These are phyloP conservation scores for Chrysosporium queenslandicum DNA, from an alignment of 2,329 filamentous ascomycete genomes.

Conservation along the genomic window DNA sequence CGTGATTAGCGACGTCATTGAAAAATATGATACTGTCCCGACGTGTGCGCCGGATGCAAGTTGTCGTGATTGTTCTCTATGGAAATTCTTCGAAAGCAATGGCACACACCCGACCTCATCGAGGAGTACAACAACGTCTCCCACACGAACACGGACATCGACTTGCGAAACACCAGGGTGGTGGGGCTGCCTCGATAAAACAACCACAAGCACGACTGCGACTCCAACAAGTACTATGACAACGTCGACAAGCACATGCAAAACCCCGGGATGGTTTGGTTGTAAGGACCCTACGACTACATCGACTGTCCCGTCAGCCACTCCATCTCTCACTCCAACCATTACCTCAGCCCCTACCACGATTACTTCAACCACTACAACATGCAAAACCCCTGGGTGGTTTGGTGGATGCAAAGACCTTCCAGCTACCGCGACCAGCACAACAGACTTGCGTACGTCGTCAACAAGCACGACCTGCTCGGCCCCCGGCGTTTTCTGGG, in stretches of 20 bases:
- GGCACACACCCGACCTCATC: constrained; percentile 66
- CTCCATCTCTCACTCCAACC: background rate
- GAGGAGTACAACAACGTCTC: constrained; percentile 47
- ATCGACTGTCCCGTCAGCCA: constrained; percentile 23
- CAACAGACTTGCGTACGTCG: constrained; percentile 19
- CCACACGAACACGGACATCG: constrained; percentile 60
- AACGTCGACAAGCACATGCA: constrained; percentile 31
- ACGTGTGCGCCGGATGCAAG: constrained; percentile 64
- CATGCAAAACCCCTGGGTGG: constrained; percentile 31
- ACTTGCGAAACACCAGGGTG: constrained; percentile 88
- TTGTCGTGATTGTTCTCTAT: constrained; percentile 81
- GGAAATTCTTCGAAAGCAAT: constrained; percentile 94
- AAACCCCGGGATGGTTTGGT: constrained; percentile 38
- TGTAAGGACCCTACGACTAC: constrained; percentile 31
- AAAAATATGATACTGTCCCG: constrained; percentile 71
- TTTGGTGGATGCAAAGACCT: constrained; percentile 33
- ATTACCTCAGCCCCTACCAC: constrained; percentile 20
- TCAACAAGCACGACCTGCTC: constrained; percentile 33
- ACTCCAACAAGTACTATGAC: constrained; percentile 23
- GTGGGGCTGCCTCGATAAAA: constrained; percentile 58
- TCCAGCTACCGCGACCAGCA: constrained; percentile 18
- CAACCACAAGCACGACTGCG: constrained; percentile 30
- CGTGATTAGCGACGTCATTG: constrained; percentile 79
- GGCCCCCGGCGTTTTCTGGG: constrained; percentile 49
- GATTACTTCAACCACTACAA: constrained; percentile 24